phyloP scores from a whole-genome alignment of 768 basidiomycete species.

The Agrocybe pediades region DNA sequence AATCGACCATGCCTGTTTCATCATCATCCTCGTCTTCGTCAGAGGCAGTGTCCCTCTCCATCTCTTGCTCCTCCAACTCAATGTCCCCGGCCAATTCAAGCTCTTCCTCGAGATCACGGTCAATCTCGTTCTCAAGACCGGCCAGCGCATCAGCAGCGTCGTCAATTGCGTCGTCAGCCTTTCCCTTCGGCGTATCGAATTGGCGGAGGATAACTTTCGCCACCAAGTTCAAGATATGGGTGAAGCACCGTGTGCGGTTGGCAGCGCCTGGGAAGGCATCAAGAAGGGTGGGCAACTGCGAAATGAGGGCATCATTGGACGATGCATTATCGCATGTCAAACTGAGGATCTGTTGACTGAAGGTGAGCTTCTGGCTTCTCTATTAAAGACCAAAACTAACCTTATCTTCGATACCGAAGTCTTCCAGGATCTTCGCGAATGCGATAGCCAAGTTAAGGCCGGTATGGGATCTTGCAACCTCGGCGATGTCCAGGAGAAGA shows the following conservation, averaged over 20 bases:
- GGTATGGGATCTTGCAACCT: conserved; percentile 35
- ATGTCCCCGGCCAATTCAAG: conserved; percentile 10
- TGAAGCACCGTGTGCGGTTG: conserved; percentile 35
- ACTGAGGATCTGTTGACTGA: conserved; percentile 25
- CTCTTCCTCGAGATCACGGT: conserved; percentile 12
- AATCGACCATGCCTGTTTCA: conserved; percentile 23
- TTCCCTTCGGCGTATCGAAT: conserved; percentile 32
- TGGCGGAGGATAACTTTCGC: conserved; percentile 30
- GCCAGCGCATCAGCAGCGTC: conserved; percentile 3
- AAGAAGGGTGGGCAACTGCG: conserved; percentile 22
- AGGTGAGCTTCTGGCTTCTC: background rate
- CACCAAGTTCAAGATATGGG: conserved; percentile 37
- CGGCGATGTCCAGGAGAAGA: conserved; percentile 37
- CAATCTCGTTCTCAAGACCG: conserved; percentile 14
- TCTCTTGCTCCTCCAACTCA: conserved; percentile 12
- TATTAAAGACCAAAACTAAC: conserved; percentile 16
- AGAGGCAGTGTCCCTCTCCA: conserved; percentile 15
- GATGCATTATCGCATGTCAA: conserved; percentile 39
- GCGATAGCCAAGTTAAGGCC: conserved; percentile 34
- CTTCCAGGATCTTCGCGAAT: conserved; percentile 32
- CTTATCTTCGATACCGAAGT: conserved; percentile 36
- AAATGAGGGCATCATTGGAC: conserved; percentile 35
- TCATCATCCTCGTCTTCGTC: conserved; percentile 14
- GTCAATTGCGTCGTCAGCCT: conserved; percentile 8
- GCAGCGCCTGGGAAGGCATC: conserved; percentile 18